A percentile compares a stretch with the other conserved stretches of the same genome.
phyloP scores from a whole-genome alignment of 805 yeast species.

The Starmera quercuum region DNA sequence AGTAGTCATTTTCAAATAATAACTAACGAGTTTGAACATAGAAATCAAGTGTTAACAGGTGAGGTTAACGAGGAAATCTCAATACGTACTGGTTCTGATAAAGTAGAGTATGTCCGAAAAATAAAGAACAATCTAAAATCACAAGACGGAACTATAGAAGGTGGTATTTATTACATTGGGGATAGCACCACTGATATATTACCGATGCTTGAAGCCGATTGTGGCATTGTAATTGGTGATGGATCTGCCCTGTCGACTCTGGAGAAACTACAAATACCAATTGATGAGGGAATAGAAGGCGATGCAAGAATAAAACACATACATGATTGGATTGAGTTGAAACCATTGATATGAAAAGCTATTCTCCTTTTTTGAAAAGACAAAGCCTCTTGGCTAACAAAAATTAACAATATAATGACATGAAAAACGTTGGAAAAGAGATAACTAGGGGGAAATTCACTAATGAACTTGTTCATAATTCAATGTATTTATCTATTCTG shows the following conservation, averaged over 20 bases:
- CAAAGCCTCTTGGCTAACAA: no score
- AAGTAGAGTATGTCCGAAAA: constrained; percentile 22
- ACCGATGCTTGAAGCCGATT: constrained; percentile 37
- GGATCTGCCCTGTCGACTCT: constrained; percentile 26
- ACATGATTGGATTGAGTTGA: constrained; percentile 14
- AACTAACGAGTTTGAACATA: constrained; percentile 45
- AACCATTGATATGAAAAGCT: constrained; percentile 4
- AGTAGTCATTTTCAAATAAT: constrained; percentile 25
- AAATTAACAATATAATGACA: neutral
- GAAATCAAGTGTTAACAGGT: constrained; percentile 20
- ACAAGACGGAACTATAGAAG: constrained; percentile 7
- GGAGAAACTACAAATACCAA: constrained; percentile 15
- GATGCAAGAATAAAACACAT: constrained; percentile 11
- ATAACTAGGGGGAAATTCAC: neutral
- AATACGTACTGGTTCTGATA: constrained; percentile 50
- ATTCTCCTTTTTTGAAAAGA: neutral
- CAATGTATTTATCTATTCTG: constrained; percentile 42
- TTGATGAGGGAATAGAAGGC: constrained; percentile 11
- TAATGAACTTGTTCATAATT: constrained; percentile 20
- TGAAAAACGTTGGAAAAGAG: neutral
- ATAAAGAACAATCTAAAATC: constrained; percentile 12
- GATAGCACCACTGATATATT: constrained; percentile 57
- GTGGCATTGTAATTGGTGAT: constrained; percentile 38
- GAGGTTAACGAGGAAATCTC: constrained; percentile 12
- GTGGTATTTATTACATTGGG: constrained; percentile 41